phyloP scores from a whole-genome alignment of 345 rosid species.

The Trapa incisa region DNA sequence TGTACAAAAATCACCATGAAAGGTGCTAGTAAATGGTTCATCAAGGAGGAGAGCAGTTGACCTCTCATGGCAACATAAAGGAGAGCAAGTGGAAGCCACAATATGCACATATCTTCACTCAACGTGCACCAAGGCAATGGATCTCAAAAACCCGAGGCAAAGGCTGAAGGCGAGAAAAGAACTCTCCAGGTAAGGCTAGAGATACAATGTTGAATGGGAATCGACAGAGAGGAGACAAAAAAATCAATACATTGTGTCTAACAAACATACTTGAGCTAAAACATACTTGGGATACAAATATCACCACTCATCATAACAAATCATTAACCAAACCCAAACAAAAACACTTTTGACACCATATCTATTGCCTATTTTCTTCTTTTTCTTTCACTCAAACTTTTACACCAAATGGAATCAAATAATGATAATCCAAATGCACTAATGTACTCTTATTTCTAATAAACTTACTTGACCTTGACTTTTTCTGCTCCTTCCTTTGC shows the following conservation, averaged over 20 bases:
- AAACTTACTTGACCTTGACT: conserved; percentile 24
- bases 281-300: conserved; percentile 7
- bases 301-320: conserved; percentile 12
- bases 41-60: no score
- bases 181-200: no score
- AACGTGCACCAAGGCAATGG: no score
- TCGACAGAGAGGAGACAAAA: neutral
- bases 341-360: conserved; percentile 2
- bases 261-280: conserved; percentile 4
- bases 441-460: neutral
- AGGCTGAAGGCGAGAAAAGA: no score
- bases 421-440: neutral
- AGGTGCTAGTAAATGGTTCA: no score
- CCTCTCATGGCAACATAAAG: no score
- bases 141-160: no score
- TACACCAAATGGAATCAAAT: conserved; percentile 2
- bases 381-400: conserved; percentile 4
- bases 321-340: conserved; percentile 12
- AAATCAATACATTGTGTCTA: conserved; percentile 12
- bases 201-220: no score
- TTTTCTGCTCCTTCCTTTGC: conserved; percentile 29
- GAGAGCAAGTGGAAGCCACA: no score
- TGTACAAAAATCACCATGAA: no score
- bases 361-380: conserved; percentile 5
- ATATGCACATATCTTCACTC: no score